A percentile compares a stretch with the other conserved stretches of the same genome.
These are phyloP conservation scores for Petrea volubilis DNA, from an alignment of 257 asterid species.

Conservation along the genomic window DNA sequence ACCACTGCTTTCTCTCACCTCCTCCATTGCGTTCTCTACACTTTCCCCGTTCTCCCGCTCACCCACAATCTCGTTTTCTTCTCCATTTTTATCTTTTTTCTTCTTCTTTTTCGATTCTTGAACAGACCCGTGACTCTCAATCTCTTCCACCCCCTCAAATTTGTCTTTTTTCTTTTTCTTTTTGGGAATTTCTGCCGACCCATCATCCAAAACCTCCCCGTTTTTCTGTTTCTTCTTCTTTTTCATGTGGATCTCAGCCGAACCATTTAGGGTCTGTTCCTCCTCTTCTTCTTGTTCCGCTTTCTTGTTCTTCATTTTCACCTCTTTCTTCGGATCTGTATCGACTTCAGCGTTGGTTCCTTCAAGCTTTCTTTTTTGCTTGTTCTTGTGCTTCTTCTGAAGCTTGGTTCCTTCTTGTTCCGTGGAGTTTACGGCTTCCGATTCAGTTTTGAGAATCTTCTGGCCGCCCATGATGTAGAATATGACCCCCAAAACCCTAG, in stretches of 20 bases:
- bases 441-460: conserved; percentile 27
- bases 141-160: neutral
- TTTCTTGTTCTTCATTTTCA: conserved; percentile 31
- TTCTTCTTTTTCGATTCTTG: conserved; percentile 32
- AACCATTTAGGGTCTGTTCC: conserved; percentile 18
- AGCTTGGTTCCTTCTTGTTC: conserved; percentile 41
- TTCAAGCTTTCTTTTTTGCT: conserved; percentile 68
- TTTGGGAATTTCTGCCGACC: conserved; percentile 26
- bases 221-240: conserved; percentile 33
- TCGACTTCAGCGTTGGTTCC: conserved; percentile 41
- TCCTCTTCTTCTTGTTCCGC: conserved; percentile 24
- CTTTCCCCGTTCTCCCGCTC: conserved; percentile 8
- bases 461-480: conserved; percentile 37
- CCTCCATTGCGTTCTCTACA: conserved; percentile 28
- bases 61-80: conserved; percentile 18
- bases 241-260: conserved; percentile 24
- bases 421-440: conserved; percentile 30
- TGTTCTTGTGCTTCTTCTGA: conserved; percentile 55
- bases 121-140: conserved; percentile 23
- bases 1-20: conserved; percentile 53
- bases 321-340: conserved; percentile 39
- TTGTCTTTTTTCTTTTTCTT: conserved; percentile 37
- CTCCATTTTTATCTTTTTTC: conserved; percentile 25
- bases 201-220: conserved; percentile 27
- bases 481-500: conserved; percentile 38